Percentiles rank a stretch among this genome's conserved stretches.
phyloP scores from a whole-genome alignment of 768 basidiomycete species.

The Cystobasidium onofrii region DNA sequence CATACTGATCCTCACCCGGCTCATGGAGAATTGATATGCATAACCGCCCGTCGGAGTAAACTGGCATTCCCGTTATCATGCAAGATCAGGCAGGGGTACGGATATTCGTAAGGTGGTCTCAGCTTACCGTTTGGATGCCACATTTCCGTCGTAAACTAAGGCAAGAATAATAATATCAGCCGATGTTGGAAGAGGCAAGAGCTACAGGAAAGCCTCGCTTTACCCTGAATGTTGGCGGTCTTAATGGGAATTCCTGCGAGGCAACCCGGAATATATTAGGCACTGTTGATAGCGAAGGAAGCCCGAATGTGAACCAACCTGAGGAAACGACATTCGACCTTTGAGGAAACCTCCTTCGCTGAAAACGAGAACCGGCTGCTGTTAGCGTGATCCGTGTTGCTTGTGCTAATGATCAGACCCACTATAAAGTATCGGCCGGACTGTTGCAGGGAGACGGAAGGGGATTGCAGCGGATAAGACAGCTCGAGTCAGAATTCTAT shows the following conservation, averaged over 20 bases:
- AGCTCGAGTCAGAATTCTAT: no score
- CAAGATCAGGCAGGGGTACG: no score
- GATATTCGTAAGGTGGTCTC: no score
- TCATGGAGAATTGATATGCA: constrained; percentile 60
- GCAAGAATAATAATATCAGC: no score
- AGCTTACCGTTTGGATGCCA: constrained; percentile 50
- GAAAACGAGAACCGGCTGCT: constrained; percentile 23
- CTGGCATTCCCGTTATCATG: constrained; percentile 35
- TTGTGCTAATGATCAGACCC: no score
- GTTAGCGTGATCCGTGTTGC: neutral
- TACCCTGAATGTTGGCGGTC: constrained; percentile 19
- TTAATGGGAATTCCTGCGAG: constrained; percentile 8
- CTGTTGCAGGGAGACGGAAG: constrained; percentile 48
- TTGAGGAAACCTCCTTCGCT: constrained; percentile 96
- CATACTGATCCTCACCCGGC: constrained; percentile 83
- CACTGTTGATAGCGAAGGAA: neutral
- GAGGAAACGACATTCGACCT: constrained; percentile 77
- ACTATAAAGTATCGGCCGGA: constrained; percentile 89
- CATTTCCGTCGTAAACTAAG: constrained; percentile 48
- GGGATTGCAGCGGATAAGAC: neutral
- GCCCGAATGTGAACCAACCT: constrained; percentile 40
- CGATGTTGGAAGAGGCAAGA: no score
- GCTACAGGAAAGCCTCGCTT: no score
- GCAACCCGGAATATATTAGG: neutral
- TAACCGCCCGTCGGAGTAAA: constrained; percentile 48